Evolutionary conservation across 2,329 filamentous ascomycete genomes (phyloP).

Genomic region (Fusarium mundagurra): DNA sequence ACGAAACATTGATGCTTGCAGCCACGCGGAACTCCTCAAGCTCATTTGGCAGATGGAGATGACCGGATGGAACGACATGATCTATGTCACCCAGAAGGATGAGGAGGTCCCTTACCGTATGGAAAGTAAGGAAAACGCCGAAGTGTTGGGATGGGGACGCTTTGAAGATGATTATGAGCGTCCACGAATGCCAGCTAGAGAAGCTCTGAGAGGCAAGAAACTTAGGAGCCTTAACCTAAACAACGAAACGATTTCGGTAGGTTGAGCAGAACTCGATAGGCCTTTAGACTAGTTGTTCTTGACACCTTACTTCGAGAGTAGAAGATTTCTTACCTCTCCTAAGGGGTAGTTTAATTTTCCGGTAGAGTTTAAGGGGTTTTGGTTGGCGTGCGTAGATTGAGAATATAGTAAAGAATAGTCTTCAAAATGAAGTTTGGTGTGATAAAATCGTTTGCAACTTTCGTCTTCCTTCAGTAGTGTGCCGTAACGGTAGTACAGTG

Average conservation of each 20-base stretch:
- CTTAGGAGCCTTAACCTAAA: background rate
- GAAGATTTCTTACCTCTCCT: background rate
- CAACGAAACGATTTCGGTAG: background rate
- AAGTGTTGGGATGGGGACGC: background rate
- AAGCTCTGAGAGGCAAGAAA: background rate
- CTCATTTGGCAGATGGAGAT: slow-evolving; percentile 26
- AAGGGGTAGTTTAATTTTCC: background rate
- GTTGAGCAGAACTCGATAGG: background rate
- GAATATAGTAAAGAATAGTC: background rate
- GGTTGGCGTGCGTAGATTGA: background rate
- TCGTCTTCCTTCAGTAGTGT: background rate
- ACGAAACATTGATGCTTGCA: slow-evolving; percentile 21
- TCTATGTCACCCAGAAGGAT: slow-evolving; percentile 37
- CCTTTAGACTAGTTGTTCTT: background rate
- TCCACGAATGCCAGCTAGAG: background rate
- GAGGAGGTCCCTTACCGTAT: slow-evolving; percentile 23
- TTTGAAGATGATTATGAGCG: background rate
- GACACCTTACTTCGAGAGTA: background rate
- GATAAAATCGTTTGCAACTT: background rate
- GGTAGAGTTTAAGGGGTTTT: background rate
- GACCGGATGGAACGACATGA: slow-evolving; percentile 38
- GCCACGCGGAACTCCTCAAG: slow-evolving; percentile 13
- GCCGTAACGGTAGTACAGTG: background rate
- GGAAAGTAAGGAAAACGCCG: background rate
- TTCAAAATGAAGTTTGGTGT: background rate